phyloP scores from a whole-genome alignment of 139 green algal genomes.

The Closterium sp. region DNA sequence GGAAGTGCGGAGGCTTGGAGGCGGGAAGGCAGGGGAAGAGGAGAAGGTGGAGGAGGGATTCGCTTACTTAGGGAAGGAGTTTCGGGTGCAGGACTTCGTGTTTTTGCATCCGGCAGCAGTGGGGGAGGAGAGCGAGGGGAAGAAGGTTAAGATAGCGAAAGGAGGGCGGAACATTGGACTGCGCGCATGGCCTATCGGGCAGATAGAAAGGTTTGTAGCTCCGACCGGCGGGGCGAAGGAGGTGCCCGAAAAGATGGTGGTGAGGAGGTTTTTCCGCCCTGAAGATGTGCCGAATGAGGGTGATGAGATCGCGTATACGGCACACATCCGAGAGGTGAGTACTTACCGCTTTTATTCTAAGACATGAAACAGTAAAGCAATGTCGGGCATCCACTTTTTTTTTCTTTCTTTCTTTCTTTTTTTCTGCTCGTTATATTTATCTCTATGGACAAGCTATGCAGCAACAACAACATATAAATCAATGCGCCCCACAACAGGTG shows the following conservation, averaged over 20 bases:
- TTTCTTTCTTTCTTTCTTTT: background rate
- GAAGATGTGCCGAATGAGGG: constrained; percentile 80
- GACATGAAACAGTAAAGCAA: too few relatives aligned
- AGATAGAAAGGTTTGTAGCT: constrained; percentile 63
- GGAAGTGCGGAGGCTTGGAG: background rate
- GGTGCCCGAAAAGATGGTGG: constrained; percentile 39
- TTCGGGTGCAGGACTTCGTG: constrained; percentile 68
- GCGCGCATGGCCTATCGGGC: constrained; percentile 69
- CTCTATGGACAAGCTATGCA: background rate
- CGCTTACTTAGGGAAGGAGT: constrained; percentile 9
- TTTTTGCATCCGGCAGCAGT: constrained; percentile 54
- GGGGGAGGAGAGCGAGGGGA: background rate
- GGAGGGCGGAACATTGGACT: constrained; percentile 69
- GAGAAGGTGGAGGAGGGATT: constrained; percentile 50
- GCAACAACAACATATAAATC: too few relatives aligned
- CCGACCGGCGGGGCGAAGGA: constrained; percentile 1
- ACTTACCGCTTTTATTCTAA: too few relatives aligned
- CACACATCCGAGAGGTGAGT: constrained; percentile 69
- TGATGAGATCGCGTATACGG: constrained; percentile 70
- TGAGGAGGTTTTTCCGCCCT: constrained; percentile 84
- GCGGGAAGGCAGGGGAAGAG: too few relatives aligned
- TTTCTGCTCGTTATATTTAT: background rate
- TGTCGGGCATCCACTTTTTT: too few relatives aligned
- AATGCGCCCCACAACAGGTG: constrained; percentile 8
- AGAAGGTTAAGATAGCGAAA: constrained; percentile 48